phyloP scores from a whole-genome alignment of 2,329 filamentous ascomycete species.

The Berkeleyomyces basicola region DNA sequence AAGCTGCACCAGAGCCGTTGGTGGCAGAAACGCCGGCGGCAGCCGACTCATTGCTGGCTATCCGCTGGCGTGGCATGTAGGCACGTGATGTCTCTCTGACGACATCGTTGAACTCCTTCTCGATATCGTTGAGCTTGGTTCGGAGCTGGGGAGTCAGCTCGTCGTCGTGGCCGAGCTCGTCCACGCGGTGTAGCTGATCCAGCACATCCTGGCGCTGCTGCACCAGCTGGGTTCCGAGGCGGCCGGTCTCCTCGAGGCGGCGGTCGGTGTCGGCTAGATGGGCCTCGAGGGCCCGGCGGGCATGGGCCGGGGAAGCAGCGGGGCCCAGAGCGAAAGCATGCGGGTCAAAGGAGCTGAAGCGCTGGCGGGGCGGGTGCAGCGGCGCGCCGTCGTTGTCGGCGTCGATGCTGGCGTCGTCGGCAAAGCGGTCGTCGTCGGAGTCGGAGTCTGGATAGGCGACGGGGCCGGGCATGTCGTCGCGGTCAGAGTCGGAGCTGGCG shows the following conservation, averaged over 20 bases:
- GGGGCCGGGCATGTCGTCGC: not conserved
- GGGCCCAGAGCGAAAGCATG: constrained; percentile 64
- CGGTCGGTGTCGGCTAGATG: constrained; percentile 87
- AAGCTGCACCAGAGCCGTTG: constrained; percentile 30
- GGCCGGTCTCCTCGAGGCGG: constrained; percentile 78
- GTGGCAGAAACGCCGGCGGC: not conserved
- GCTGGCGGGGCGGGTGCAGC: constrained; percentile 31
- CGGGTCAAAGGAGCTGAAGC: constrained; percentile 70
- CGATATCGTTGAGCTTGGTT: constrained; percentile 67
- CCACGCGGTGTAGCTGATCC: constrained; percentile 70
- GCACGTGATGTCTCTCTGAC: constrained; percentile 77
- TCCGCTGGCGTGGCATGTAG: constrained; percentile 70
- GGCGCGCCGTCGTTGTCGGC: not conserved
- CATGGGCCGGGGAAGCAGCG: constrained; percentile 65
- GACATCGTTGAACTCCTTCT: constrained; percentile 89
- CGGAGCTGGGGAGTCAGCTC: constrained; percentile 73
- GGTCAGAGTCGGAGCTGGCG: not conserved
- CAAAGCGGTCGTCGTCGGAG: constrained; percentile 2
- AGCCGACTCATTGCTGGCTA: constrained; percentile 49
- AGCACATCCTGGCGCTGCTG: constrained; percentile 72
- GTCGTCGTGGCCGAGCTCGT: constrained; percentile 55
- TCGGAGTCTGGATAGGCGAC: not conserved
- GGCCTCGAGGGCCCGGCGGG: constrained; percentile 74
- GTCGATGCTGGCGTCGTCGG: constrained; percentile 8
- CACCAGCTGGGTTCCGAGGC: constrained; percentile 71